Percentiles rank a stretch among this genome's conserved stretches.
phyloP scores from a whole-genome alignment of 2,329 filamentous ascomycete species.

The Hypomyces rosellus region DNA sequence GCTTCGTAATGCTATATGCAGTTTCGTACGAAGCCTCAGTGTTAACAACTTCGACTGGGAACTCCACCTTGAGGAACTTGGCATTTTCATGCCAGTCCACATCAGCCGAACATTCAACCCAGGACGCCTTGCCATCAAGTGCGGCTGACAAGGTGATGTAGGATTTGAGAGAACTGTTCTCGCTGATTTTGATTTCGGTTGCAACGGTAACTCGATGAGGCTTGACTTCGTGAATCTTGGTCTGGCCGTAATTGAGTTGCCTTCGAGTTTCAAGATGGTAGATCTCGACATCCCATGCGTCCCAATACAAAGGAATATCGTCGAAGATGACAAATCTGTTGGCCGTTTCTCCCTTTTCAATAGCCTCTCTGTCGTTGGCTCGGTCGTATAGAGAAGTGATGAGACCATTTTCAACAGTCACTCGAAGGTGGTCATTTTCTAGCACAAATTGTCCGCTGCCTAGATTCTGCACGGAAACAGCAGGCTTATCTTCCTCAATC shows the following conservation, averaged over 20 bases:
- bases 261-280: conserved; percentile 85
- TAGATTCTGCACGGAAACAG: conserved; percentile 46
- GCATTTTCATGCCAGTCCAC: conserved; percentile 97
- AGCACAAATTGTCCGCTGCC: conserved; percentile 65
- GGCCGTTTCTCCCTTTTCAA: conserved; percentile 67
- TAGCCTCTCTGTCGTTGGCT: conserved; percentile 65
- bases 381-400: conserved; percentile 83
- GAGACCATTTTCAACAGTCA: conserved; percentile 66
- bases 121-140: conserved; percentile 51
- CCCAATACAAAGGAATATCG: conserved; percentile 95
- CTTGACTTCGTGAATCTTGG: conserved; percentile 64
- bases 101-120: conserved; percentile 72
- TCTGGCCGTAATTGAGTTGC: conserved; percentile 63
- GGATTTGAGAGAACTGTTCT: conserved; percentile 78
- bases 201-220: conserved; percentile 73
- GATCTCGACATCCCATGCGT: conserved; percentile 97
- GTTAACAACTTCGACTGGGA: conserved; percentile 85
- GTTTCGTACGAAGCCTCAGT: conserved; percentile 94
- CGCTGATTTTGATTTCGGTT: conserved; percentile 81
- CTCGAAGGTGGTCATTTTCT: conserved; percentile 67
- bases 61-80: conserved; percentile 98
- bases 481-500: conserved; percentile 34
- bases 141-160: conserved; percentile 73
- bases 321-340: conserved; percentile 94
- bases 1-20: conserved; percentile 79